phyloP scores from a whole-genome alignment of 768 basidiomycete species.

The Collybiopsis luxurians region DNA sequence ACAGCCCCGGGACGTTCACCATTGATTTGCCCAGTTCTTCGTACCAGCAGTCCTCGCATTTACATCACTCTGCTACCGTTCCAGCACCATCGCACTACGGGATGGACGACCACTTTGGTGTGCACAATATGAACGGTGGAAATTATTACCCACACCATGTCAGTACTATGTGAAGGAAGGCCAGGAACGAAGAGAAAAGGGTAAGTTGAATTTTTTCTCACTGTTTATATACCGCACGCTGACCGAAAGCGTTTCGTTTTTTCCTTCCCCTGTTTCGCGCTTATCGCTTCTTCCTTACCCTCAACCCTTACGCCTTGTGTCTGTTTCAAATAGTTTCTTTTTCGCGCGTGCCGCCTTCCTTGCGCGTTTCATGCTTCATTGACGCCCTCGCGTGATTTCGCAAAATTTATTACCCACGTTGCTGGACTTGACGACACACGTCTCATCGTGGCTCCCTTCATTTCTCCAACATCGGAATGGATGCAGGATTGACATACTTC shows the following conservation, averaged over 20 bases:
- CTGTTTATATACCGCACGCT: background rate
- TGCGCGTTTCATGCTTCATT: too few relatives aligned
- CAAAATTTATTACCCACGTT: too few relatives aligned
- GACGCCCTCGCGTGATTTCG: too few relatives aligned
- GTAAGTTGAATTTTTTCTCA: background rate
- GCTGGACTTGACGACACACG: too few relatives aligned
- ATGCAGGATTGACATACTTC: too few relatives aligned
- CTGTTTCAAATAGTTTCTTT: background rate
- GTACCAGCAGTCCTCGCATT: background rate
- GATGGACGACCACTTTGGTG: background rate
- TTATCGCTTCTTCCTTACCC: background rate
- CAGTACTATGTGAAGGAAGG: slow-evolving; percentile 9
- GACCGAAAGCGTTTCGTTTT: background rate
- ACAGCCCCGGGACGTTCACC: slow-evolving; percentile 2
- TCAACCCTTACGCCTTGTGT: too few relatives aligned
- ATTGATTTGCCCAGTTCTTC: slow-evolving; percentile 6
- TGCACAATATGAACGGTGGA: background rate
- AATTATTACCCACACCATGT: slow-evolving; percentile 11
- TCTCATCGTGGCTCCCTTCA: background rate
- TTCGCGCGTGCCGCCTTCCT: too few relatives aligned
- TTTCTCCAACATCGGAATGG: background rate
- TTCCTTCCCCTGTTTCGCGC: background rate
- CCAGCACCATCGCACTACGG: background rate
- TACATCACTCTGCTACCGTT: slow-evolving; percentile 1
- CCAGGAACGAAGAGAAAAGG: background rate